Evolutionary conservation across 2,329 filamentous ascomycete species (phyloP).

Genomic region (Talaromyces pinophilus): DNA sequence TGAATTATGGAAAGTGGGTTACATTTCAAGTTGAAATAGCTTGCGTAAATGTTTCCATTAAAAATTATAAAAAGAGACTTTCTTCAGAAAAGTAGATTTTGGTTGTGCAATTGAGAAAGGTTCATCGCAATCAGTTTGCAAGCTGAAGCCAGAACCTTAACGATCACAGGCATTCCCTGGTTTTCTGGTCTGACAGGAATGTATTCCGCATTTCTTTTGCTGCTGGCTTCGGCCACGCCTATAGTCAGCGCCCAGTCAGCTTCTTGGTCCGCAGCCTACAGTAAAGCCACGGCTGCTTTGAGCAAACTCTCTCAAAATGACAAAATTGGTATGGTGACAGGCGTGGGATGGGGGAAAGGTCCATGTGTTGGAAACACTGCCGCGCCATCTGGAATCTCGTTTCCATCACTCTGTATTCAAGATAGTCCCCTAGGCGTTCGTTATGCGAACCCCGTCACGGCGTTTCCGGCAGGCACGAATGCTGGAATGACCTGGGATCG

Average conservation of each 20-base stretch:
- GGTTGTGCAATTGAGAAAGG: not conserved
- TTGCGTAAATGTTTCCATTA: no score
- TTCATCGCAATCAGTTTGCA: not conserved
- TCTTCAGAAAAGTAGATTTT: not conserved
- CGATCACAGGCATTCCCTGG: not conserved
- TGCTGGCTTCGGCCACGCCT: slow-evolving; percentile 5
- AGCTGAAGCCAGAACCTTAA: not conserved
- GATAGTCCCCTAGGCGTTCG: slow-evolving; percentile 69
- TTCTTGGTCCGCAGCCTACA: slow-evolving; percentile 73
- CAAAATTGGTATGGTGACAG: slow-evolving; percentile 90
- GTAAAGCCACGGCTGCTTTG: slow-evolving; percentile 74
- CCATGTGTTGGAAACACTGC: slow-evolving; percentile 38
- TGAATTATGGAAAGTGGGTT: not conserved
- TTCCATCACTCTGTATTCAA: slow-evolving; percentile 15
- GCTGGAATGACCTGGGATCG: slow-evolving; percentile 88
- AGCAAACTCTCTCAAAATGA: slow-evolving; percentile 80
- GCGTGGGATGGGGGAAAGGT: slow-evolving; percentile 83
- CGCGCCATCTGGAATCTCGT: slow-evolving; percentile 36
- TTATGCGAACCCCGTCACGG: slow-evolving; percentile 78
- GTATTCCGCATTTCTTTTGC: not conserved
- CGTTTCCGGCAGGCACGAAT: slow-evolving; percentile 84
- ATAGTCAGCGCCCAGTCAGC: not conserved
- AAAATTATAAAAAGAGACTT: not conserved
- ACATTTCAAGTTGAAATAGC: not conserved
- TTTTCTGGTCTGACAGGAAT: not conserved